Evolutionary conservation across 1,284 basidiomycete genomes (phyloP), one percentile per base, ranked within the genome.

Genomic region (Austroboletus olivaceoglutinosus): DNA sequence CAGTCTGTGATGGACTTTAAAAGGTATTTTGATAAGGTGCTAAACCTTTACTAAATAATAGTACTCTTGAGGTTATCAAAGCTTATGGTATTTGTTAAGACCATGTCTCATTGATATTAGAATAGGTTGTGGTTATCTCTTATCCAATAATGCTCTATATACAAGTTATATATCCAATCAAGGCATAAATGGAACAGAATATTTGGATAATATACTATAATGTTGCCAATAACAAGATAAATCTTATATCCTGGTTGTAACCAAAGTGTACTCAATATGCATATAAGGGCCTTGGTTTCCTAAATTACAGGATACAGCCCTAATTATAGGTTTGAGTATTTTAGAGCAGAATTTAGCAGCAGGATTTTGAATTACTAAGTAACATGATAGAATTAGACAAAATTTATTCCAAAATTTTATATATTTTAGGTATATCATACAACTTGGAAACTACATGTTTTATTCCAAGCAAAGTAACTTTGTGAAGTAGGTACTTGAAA

Each of bases 321-420:
- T 4, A 8, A 58, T 3, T 0, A 58, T 1, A 4, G 47, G 56
- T 50, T 58, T 58, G 16, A 58, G 52, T 1, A 29, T 33, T 52
- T 58, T 58, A 2, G 7, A 18, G 5, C 19, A 19, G 11, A 39
- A 52, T 36, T 58, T 58, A 0, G 57, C 46, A 0, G 48, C 40
- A 0, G 50, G 50, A 4, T 55, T 58, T 2, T 55, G 48, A 0
- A 58, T 45, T 0, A 47, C 44, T 0, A 2, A 15, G 4, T 57
- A 51, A 2, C 56, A 57, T 0, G 47, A 51, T 0, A 58, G 2
- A 0, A 58, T 58, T 0, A 40, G 52, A 0, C 45, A 1, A 1
- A 50, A 48, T 18, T 57, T 48, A 0, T n/a, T 58, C 46, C 0
- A 45, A 56, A 0, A 6, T 5, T 29, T 29, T 29, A 29, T 29